Percentiles rank a stretch among this genome's conserved stretches.
phyloP scores from a whole-genome alignment of 768 basidiomycete species.

The Podaxis sp. region DNA sequence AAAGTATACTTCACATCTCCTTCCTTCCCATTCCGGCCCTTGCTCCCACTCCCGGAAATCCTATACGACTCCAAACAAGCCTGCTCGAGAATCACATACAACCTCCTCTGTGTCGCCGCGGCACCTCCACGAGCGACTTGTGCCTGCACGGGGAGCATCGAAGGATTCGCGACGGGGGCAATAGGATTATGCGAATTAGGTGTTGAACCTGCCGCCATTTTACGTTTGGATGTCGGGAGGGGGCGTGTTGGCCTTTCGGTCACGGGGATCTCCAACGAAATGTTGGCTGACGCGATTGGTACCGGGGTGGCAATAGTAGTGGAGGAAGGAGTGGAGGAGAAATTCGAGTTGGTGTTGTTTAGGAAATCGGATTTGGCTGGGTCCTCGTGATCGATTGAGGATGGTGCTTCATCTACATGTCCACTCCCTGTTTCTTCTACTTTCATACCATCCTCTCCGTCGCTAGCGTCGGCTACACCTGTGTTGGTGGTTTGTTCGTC shows the following conservation, averaged over 20 bases:
- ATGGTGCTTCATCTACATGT: slow-evolving; percentile 23
- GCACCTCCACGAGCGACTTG: slow-evolving; percentile 61
- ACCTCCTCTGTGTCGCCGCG: slow-evolving; percentile 57
- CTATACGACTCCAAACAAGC: slow-evolving; percentile 97
- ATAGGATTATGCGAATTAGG: slow-evolving; percentile 44
- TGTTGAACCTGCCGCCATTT: slow-evolving; percentile 37
- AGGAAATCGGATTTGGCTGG: slow-evolving; percentile 7
- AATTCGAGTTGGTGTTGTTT: slow-evolving; percentile 23
- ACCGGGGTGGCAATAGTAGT: slow-evolving; percentile 19
- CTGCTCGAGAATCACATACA: slow-evolving; percentile 91
- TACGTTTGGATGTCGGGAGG: slow-evolving; percentile 58
- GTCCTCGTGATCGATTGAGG: slow-evolving; percentile 21
- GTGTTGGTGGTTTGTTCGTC: slow-evolving; percentile 27
- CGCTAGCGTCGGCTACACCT: slow-evolving; percentile 20
- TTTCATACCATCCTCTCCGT: slow-evolving; percentile 21
- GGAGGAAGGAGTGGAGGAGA: slow-evolving; percentile 20
- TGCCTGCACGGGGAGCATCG: slow-evolving; percentile 82
- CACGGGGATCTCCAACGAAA: background rate
- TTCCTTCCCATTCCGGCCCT: slow-evolving; percentile 54
- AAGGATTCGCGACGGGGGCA: slow-evolving; percentile 61
- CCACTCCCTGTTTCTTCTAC: slow-evolving; percentile 19
- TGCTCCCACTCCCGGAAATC: slow-evolving; percentile 63
- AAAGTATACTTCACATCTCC: slow-evolving; percentile 94
- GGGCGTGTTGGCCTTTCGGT: slow-evolving; percentile 62
- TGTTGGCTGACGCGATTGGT: slow-evolving; percentile 1